Evolutionary conservation across 2,329 filamentous ascomycete species (phyloP).

Genomic region (Coleophoma eucalyptorum): DNA sequence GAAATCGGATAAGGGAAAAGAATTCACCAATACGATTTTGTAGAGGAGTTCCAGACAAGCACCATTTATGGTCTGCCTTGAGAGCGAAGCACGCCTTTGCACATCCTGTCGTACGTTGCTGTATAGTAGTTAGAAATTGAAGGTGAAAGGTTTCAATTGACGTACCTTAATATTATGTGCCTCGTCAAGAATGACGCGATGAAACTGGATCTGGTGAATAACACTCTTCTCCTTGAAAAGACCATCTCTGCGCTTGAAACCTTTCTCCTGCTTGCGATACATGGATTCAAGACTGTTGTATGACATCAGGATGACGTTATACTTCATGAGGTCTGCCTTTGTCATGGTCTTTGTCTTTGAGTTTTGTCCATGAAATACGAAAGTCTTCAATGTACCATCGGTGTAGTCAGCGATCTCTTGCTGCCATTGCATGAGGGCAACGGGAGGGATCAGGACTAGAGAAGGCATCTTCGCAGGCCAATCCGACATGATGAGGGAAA

Average conservation of each 20-base stretch:
- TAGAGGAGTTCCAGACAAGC: conserved; percentile 87
- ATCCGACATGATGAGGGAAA: conserved; percentile 97
- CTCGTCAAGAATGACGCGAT: conserved; percentile 91
- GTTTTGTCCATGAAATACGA: conserved; percentile 88
- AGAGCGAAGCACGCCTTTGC: conserved; percentile 94
- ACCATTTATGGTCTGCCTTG: conserved; percentile 88
- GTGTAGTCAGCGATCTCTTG: conserved; percentile 79
- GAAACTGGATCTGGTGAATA: conserved; percentile 83
- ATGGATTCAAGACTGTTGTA: conserved; percentile 91
- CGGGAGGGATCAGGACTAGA: conserved; percentile 85
- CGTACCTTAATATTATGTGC: conserved; percentile 85
- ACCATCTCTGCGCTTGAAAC: conserved; percentile 76
- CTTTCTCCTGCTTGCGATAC: conserved; percentile 88
- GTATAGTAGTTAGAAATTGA: conserved; percentile 10
- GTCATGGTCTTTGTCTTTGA: conserved; percentile 75
- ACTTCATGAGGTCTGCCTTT: conserved; percentile 71
- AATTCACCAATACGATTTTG: conserved; percentile 98
- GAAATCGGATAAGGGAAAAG: conserved; percentile 89
- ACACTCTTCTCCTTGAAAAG: conserved; percentile 75
- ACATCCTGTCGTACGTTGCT: conserved; percentile 81
- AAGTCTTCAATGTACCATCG: conserved; percentile 82
- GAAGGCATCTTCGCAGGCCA: conserved; percentile 81
- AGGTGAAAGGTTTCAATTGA: neutral
- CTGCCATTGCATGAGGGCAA: conserved; percentile 94
- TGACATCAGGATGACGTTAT: conserved; percentile 95